Base-by-base conservation (phyloP, 2,329 filamentous ascomycete species). In the Aspergillus tanneri region DNA sequence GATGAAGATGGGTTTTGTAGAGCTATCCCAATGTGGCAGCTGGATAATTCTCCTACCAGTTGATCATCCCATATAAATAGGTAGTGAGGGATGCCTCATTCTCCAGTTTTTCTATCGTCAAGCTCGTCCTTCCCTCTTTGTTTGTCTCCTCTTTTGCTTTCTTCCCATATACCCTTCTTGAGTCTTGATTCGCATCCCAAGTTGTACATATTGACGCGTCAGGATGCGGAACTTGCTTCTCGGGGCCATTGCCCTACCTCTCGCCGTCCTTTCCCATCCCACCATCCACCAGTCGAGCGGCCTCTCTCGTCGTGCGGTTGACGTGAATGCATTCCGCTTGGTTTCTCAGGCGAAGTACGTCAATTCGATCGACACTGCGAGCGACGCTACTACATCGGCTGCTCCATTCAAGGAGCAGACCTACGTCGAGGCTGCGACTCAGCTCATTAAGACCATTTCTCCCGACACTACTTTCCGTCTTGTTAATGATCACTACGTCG, bases 401-500 rank as follows among this genome's bases (percentile, higher is more conserved):
- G 19, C 39, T 25, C 11, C 30, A 5, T 48, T 41, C 10, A 5
- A 14, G 10, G 34, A 39, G 9, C 38, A 49, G 16, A 44, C 40
- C 28, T 54, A 56, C 16, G 41, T 49, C 3, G 37, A 54, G 2
- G 40, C 34, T 0, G 51, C 51, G 5, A 45, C 35, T 11, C 30
- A 46, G 19, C 32, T 54, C 2, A 45, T 52, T 11, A 47, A 51
- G 34, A 16, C 5, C 8, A 38, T 38, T 10, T 18, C 16, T 12
- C 46, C 53, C 1, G 52, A 35, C 3, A 37, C 43, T 2, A 46
- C 30, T 9, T 56, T 54, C 19, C 48, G 53, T 18, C 9, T 56
- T 3, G 34, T 54, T 18, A 18, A 54, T 11, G 52, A 56, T 7
- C 49, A 56, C 24, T 56, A 54, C 22, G 35, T 54, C 12, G 53